Base-by-base conservation (phyloP, 805 yeast genomes). In the Candida michaelii region DNA sequence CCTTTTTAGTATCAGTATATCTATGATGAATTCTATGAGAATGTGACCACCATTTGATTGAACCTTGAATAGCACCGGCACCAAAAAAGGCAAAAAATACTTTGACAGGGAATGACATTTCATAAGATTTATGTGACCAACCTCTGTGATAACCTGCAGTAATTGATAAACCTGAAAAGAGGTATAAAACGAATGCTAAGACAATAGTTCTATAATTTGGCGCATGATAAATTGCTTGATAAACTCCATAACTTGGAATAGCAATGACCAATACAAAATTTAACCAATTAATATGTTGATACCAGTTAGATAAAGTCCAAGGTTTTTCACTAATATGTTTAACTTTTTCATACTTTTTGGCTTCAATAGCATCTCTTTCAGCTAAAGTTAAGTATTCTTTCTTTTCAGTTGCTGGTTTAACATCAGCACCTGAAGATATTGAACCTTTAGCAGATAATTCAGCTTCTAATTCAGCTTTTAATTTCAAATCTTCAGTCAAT, bases 21-120 rank as follows among this genome's bases (percentile, higher is more conserved):
- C 95, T 76, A 68, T 86, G 95, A 63, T 86, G 95, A 43, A 85
- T 75, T 76, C 95, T 78, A 66, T 86, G 95, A 40, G 85, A 76
- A 61, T 85, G 93, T 36, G 84, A 79, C 95, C 95, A 86, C 93
- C 93, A 85, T 64, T 85, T 85, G 62, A 85, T 81, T 31, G 91
- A 84, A 51, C 95, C 95, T 63, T 85, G 89, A 37, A 85, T 81
- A 42, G 89, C 80, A 32, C 89, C 85, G 25, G 91, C 88, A 49
- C 95, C 95, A 55, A 85, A 85, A 19, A 83, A 62, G 5, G 91
- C 95, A 58, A 66, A 84, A 52, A 83, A 78, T 32, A 83, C 56
- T 51, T 80, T 76, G 32, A 83, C 70, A 12, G 87, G 82, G 57
- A 73, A 60, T 46, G 69, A 73, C 42, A 85, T 89, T 42, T 74